phyloP scores from a whole-genome alignment of 345 rosid genomes.

The Eucalyptus cloeziana region DNA sequence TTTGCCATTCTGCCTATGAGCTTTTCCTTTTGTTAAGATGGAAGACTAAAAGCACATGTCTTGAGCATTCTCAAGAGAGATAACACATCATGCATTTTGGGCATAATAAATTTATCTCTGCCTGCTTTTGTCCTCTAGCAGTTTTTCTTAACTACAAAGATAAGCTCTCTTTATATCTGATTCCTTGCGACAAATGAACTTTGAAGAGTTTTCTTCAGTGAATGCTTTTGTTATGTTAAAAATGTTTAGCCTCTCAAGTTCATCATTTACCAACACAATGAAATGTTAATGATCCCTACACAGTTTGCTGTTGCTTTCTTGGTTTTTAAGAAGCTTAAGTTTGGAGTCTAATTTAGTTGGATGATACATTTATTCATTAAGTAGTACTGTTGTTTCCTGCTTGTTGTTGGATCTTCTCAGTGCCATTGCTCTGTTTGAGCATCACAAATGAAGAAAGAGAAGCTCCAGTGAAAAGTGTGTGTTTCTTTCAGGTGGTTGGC shows the following conservation, averaged over 20 bases:
- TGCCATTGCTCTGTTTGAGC: background rate
- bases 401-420: background rate
- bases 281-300: background rate
- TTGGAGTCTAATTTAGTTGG: background rate
- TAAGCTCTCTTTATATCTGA: background rate
- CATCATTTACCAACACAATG: background rate
- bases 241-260: background rate
- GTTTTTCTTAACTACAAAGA: background rate
- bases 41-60: background rate
- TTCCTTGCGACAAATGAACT: background rate
- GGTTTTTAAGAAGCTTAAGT: background rate
- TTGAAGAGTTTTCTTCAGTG: background rate
- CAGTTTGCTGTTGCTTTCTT: background rate
- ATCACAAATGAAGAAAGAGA: background rate
- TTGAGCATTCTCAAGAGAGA: background rate
- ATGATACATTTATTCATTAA: background rate
- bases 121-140: background rate
- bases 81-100: background rate
- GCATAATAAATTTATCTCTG: background rate
- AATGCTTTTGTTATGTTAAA: background rate
- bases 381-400: background rate
- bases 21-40: background rate
- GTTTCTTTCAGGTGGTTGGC: slow-evolving; percentile 57
- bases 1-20: background rate
- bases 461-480: background rate